These are phyloP conservation scores for Dacryopinax spathularia DNA, from an alignment of 768 basidiomycete species.

Conservation along the genomic window DNA sequence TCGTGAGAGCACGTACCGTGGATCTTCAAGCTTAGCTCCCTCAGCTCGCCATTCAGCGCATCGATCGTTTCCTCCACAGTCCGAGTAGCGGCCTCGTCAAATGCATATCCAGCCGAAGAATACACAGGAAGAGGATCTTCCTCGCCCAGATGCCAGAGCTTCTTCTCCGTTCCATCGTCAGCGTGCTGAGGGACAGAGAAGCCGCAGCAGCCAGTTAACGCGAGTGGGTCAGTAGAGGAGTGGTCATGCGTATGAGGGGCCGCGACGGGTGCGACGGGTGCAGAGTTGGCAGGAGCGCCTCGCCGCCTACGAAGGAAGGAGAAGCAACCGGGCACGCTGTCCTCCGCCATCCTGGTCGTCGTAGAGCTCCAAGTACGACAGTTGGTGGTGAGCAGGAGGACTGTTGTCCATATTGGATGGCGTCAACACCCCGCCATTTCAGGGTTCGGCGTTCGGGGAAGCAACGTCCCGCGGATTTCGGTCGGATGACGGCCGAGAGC, in stretches of 20 bases:
- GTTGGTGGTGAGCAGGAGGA: background rate
- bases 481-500: too few species aligned
- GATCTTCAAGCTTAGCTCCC: slow-evolving; percentile 53
- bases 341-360: background rate
- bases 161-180: background rate
- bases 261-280: too few species aligned
- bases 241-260: too few species aligned
- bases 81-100: slow-evolving; percentile 12
- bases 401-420: too few species aligned
- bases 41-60: slow-evolving; percentile 39
- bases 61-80: slow-evolving; percentile 47
- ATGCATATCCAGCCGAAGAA: background rate
- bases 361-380: background rate
- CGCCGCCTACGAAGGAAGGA: background rate
- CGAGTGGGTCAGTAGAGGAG: too few species aligned
- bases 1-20: slow-evolving; percentile 36
- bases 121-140: background rate
- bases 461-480: too few species aligned
- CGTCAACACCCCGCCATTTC: too few species aligned
- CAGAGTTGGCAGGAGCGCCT: background rate
- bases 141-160: background rate
- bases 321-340: background rate
- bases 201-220: background rate
- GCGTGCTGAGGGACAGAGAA: background rate
- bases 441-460: too few species aligned